phyloP scores from a whole-genome alignment of 257 asterid genomes.

The Rhazya stricta region DNA sequence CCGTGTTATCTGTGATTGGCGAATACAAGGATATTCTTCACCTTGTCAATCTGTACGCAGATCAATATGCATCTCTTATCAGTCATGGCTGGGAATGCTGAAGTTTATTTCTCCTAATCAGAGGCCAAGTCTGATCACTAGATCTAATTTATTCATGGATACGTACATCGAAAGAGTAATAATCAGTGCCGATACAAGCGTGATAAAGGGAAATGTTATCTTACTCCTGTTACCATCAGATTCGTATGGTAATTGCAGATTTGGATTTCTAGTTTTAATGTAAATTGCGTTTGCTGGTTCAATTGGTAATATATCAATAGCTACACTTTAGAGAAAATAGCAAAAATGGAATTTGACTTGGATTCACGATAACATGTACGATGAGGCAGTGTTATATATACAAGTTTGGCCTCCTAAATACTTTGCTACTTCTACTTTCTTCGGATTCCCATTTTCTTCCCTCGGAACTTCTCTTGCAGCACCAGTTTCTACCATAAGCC shows the following conservation, averaged over 20 bases:
- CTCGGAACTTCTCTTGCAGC: constrained; percentile 15
- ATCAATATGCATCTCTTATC: background rate
- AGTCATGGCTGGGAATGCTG: too few relatives aligned
- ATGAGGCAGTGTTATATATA: too few relatives aligned
- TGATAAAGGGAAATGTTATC: background rate
- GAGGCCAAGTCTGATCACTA: background rate
- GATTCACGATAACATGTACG: too few relatives aligned
- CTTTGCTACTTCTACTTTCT: constrained; percentile 7
- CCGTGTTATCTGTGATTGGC: constrained; percentile 48
- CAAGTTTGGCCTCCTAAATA: too few relatives aligned
- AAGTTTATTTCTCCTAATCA: too few relatives aligned
- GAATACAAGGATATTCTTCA: constrained; percentile 34
- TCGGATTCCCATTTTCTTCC: background rate
- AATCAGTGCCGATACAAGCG: background rate
- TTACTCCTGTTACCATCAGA: background rate
- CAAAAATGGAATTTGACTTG: too few relatives aligned
- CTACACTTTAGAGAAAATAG: too few relatives aligned
- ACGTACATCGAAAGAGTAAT: background rate
- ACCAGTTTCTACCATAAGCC: constrained; percentile 15
- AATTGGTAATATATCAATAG: too few relatives aligned
- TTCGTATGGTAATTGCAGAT: too few relatives aligned
- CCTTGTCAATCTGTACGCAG: constrained; percentile 18
- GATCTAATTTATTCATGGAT: background rate
- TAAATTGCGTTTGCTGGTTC: too few relatives aligned
- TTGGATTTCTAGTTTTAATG: too few relatives aligned